Percentiles rank a stretch among this genome's conserved stretches.
Evolutionary conservation across 2,329 filamentous ascomycete species (phyloP).

Genomic region (Exophiala mesophila): DNA sequence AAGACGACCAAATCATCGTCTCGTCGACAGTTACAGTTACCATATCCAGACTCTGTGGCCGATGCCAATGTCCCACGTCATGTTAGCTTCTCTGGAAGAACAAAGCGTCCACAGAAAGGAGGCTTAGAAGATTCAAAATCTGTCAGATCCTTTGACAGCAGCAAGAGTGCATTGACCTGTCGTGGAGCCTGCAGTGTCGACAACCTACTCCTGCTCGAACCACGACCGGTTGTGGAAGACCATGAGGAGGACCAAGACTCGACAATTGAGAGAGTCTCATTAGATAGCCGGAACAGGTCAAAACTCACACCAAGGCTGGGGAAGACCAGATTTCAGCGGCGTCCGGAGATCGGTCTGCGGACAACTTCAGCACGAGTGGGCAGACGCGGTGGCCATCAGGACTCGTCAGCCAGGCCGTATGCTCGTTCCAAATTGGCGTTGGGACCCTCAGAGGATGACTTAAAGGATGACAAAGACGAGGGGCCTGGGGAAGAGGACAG

Average conservation of each 20-base stretch:
- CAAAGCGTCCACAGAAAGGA: neutral
- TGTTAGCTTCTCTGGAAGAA: neutral
- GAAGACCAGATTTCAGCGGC: slow-evolving; percentile 1
- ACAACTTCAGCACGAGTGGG: slow-evolving; percentile 1
- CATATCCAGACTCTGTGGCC: no score
- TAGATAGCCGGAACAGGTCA: neutral
- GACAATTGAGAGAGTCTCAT: neutral
- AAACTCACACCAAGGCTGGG: neutral
- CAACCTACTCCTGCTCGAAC: slow-evolving; percentile 1
- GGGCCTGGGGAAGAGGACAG: neutral
- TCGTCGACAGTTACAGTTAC: no score
- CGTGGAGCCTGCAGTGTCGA: slow-evolving; percentile 4
- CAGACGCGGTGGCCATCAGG: no score
- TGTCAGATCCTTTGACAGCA: neutral
- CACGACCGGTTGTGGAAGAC: slow-evolving; percentile 7
- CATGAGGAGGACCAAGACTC: neutral
- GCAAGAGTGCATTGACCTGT: slow-evolving; percentile 1
- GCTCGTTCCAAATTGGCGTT: slow-evolving; percentile 6
- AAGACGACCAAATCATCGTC: no score
- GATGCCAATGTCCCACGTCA: no score
- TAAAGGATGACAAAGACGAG: slow-evolving; percentile 11
- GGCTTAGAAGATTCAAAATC: neutral
- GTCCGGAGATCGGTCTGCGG: slow-evolving; percentile 8
- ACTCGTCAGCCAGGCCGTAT: neutral
- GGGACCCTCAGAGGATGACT: slow-evolving; percentile 6